Evolutionary conservation across 257 asterid genomes (phyloP), one percentile per base, ranked within the genome.

Genomic region (Rubia yunnanensis): DNA sequence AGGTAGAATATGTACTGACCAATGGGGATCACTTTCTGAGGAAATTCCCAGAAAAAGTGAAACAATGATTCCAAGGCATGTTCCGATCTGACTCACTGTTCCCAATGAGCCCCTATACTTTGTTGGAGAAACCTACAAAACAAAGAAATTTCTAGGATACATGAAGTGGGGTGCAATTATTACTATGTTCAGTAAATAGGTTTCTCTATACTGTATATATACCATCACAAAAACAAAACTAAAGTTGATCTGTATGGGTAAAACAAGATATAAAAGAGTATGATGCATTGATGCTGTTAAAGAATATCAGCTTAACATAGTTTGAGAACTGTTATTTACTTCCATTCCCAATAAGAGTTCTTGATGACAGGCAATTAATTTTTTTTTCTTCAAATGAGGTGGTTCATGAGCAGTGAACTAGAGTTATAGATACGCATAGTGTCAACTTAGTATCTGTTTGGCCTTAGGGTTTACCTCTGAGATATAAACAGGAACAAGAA

Each of bases 1-100:
- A 30, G 36, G 11, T 48, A 74, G 38, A 44, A 27, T 35, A 30
- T 46, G 15, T 38, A 44, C 84, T 74, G 71, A 88, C 97, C 97
- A 90, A 75, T 90, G 95, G n/a, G 96, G 88, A 84, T 88, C 89
- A 64, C 66, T 83, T 77, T 90, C 95, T 35, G 95, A 81, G 69
- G 84, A 79, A 66, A 90, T 76, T 17, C 80, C 97, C 54, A 88
- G 78, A 78, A 57, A 57, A 23, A 90, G 83, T 34, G 97, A 88
- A 32, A 74, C 72, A 67, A 88, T 84, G 65, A 90, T 81, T 58
- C 97, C 97, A 65, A 88, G 79, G 74, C 92, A 88, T n/a, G 97
- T 90, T 46, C 97, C 97, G 49, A 90, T 86, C 79, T 90, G 97
- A 74, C 95, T 77, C 60, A 84, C 79, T 32, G 95, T 80, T 66